Conservation (phyloP, 495 filamentous ascomycete species). For the Penicillium desertorum region DNA sequence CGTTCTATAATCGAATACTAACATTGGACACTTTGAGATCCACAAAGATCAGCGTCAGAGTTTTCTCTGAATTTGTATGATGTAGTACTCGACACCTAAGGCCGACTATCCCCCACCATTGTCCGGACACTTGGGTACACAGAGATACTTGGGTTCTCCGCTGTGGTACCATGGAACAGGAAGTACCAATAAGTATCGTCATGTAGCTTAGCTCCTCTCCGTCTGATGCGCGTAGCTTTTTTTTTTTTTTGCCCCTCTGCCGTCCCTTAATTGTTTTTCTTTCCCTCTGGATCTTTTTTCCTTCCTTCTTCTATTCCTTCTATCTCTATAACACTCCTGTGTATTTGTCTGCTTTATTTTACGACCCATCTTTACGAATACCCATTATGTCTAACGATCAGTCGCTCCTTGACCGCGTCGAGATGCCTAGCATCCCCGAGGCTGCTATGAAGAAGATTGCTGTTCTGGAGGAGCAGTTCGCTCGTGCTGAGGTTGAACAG, state of each 20-base stretch:
- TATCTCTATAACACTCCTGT: background rate
- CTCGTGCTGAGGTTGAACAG: conserved; percentile 42
- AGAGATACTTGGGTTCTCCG: conserved; percentile 1
- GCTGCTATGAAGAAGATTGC: conserved; percentile 35
- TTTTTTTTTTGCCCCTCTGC: conserved; percentile 16
- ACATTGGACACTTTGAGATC: background rate
- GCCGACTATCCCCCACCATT: conserved; percentile 7
- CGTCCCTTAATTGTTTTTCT: conserved; percentile 3
- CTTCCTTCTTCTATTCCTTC: conserved; percentile 2
- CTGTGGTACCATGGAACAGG: background rate
- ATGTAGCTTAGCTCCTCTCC: conserved; percentile 9
- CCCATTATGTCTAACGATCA: conserved; percentile 32
- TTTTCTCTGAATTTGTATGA: conserved; percentile 6
- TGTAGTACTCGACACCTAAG: conserved; percentile 17
- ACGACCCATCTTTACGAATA: conserved; percentile 10
- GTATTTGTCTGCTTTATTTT: background rate
- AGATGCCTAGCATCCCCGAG: conserved; percentile 34
- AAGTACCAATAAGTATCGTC: conserved; percentile 9
- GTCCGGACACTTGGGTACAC: conserved; percentile 6
- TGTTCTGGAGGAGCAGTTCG: conserved; percentile 40
- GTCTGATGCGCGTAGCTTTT: conserved; percentile 3
- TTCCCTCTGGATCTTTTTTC: background rate
- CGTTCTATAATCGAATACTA: background rate
- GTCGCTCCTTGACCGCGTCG: conserved; percentile 36
- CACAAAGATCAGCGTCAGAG: conserved; percentile 17